These are phyloP conservation scores for Fusarium incarnatum DNA, from an alignment of 2,329 filamentous ascomycete species.

Conservation along the genomic window DNA sequence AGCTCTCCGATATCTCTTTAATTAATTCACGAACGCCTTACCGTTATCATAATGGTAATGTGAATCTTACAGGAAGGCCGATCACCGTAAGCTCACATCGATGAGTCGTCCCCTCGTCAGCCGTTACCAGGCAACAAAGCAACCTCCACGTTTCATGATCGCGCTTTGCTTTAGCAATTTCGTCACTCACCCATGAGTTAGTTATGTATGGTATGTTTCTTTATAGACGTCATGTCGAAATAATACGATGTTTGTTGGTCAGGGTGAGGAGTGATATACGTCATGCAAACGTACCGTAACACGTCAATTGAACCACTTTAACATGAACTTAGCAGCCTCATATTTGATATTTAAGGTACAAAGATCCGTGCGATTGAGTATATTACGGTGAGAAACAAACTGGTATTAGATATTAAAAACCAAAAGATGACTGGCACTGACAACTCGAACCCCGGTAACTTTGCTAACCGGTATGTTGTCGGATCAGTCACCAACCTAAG, in stretches of 20 bases:
- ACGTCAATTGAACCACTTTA: neutral
- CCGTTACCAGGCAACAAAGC: neutral
- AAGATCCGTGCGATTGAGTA: fast-evolving
- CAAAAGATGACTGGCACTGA: slow-evolving; percentile 39
- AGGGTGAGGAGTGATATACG: slow-evolving; percentile 1
- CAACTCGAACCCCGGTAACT: slow-evolving; percentile 46
- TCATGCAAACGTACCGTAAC: neutral
- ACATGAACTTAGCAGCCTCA: fast-evolving
- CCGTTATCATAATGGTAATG: fast-evolving
- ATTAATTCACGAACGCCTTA: neutral
- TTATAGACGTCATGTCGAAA: slow-evolving; percentile 11
- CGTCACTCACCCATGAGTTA: neutral
- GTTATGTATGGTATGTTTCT: neutral
- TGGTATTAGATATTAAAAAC: neutral
- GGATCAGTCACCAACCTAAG: too few species aligned
- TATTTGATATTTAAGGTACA: neutral
- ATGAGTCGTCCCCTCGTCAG: neutral
- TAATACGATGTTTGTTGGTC: neutral
- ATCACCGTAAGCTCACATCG: neutral
- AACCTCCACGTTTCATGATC: neutral
- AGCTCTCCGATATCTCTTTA: neutral
- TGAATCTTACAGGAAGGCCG: neutral
- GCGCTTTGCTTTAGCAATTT: neutral
- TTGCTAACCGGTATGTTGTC: slow-evolving; percentile 44
- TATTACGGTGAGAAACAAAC: too few species aligned